Evolutionary conservation across 371 early-diverging fungal species (phyloP).

Genomic region (Mucor plumbeus): DNA sequence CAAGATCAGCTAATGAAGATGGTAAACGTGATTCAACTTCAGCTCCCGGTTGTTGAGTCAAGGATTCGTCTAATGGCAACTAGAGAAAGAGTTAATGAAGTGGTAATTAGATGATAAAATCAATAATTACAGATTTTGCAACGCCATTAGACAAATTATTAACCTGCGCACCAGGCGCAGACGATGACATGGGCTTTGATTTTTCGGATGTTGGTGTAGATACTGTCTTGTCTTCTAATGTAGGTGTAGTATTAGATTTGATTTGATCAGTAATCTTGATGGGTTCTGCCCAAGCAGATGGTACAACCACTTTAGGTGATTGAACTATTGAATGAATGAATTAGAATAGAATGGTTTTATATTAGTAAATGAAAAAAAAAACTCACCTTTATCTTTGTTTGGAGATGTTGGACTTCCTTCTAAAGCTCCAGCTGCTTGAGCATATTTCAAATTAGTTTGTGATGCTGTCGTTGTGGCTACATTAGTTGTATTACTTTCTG

Average conservation of each 20-base stretch:
- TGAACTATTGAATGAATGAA: constrained; percentile 5
- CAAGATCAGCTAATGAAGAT: constrained; percentile 79
- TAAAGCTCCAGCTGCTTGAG: constrained; percentile 36
- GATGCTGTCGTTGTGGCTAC: neutral
- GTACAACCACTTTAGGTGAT: constrained; percentile 20
- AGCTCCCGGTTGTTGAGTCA: constrained; percentile 32
- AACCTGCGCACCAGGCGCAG: constrained; percentile 31
- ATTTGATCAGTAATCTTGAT: constrained; percentile 31
- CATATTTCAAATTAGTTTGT: constrained; percentile 30
- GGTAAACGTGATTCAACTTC: constrained; percentile 74
- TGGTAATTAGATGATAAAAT: neutral
- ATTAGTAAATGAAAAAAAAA: neutral
- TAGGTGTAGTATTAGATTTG: constrained; percentile 15
- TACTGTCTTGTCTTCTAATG: constrained; percentile 5
- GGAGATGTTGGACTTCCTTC: constrained; percentile 16
- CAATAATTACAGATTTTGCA: constrained; percentile 50
- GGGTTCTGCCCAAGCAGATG: constrained; percentile 35
- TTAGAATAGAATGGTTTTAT: neutral
- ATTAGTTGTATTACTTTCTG: neutral
- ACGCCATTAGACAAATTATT: constrained; percentile 61
- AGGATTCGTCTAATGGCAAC: constrained; percentile 9
- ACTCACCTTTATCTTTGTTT: constrained; percentile 24
- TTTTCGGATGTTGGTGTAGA: constrained; percentile 25
- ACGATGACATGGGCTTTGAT: constrained; percentile 31
- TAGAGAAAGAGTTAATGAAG: constrained; percentile 30